These are phyloP conservation scores for Alternaria sp. DNA, from an alignment of 2,329 filamentous ascomycete genomes.

Conservation along the genomic window DNA sequence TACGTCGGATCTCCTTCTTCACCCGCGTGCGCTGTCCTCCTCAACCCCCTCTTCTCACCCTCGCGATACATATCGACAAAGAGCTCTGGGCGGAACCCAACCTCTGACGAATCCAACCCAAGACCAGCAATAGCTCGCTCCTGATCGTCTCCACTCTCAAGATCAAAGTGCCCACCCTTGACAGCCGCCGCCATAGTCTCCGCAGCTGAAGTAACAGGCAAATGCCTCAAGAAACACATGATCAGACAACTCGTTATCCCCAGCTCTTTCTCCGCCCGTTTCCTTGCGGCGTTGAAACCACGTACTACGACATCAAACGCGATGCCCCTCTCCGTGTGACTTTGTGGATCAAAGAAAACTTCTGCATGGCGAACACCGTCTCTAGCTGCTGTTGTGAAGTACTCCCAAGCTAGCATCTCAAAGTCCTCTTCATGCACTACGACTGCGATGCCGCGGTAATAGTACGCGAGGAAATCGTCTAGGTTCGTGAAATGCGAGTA, in stretches of 20 bases:
- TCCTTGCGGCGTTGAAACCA: conserved; percentile 67
- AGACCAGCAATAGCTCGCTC: conserved; percentile 66
- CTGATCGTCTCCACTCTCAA: conserved; percentile 49
- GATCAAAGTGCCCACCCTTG: conserved; percentile 50
- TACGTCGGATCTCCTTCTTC: conserved; percentile 75
- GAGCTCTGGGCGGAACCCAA: conserved; percentile 53
- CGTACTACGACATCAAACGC: conserved; percentile 67
- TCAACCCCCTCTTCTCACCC: conserved; percentile 60
- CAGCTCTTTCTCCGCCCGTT: conserved; percentile 66
- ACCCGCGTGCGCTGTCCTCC: conserved; percentile 75
- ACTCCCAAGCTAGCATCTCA: conserved; percentile 73
- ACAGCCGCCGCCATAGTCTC: conserved; percentile 54
- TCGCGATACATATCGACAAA: conserved; percentile 68
- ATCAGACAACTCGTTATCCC: conserved; percentile 71
- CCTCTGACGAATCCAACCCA: conserved; percentile 69
- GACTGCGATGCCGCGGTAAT: conserved; percentile 77
- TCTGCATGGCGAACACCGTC: conserved; percentile 76
- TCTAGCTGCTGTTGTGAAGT: conserved; percentile 68
- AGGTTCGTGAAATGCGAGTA: conserved; percentile 73
- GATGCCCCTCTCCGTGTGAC: conserved; percentile 70
- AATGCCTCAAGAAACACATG: conserved; percentile 74
- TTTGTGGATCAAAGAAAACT: conserved; percentile 83
- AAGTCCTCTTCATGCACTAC: conserved; percentile 72
- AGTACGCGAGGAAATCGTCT: conserved; percentile 79
- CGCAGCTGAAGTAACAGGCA: conserved; percentile 62